Evolutionary conservation across 345 rosid species (phyloP).

Genomic region (Streptanthus diversifolius): DNA sequence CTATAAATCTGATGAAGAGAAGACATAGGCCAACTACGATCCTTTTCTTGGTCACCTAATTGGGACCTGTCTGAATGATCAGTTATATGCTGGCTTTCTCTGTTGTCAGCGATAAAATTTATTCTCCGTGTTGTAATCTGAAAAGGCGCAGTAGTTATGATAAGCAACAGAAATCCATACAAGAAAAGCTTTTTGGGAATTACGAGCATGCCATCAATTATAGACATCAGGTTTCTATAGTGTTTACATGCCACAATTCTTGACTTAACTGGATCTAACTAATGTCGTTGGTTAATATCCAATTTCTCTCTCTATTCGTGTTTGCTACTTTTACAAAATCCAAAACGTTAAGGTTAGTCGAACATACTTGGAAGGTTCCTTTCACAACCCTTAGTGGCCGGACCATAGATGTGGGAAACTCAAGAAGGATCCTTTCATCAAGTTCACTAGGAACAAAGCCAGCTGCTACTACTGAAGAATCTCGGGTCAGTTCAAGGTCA

Average conservation of each 20-base stretch:
- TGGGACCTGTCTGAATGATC: constrained; percentile 47
- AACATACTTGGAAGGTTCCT: constrained; percentile 93
- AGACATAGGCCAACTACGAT: constrained; percentile 81
- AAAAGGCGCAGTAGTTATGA: constrained; percentile 17
- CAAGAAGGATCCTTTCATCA: constrained; percentile 89
- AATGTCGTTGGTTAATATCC: constrained; percentile 8
- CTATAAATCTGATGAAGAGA: constrained; percentile 94
- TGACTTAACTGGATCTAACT: constrained; percentile 7
- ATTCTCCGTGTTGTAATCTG: constrained; percentile 90
- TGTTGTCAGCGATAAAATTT: constrained; percentile 75
- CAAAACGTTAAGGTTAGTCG: constrained; percentile 17
- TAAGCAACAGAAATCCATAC: constrained; percentile 21
- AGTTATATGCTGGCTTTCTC: constrained; percentile 40
- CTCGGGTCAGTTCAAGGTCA: constrained; percentile 49
- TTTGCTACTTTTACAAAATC: constrained; percentile 7
- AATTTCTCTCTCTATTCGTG: not conserved
- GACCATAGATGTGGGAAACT: constrained; percentile 93
- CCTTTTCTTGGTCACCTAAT: constrained; percentile 59
- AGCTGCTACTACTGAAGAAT: constrained; percentile 59
- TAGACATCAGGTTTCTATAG: not conserved
- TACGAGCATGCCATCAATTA: not conserved
- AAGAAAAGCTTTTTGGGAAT: constrained; percentile 12
- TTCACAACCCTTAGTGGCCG: constrained; percentile 74
- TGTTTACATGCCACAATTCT: constrained; percentile 19
- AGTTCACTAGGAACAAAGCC: constrained; percentile 88